Evolutionary conservation across 2,329 filamentous ascomycete species (phyloP), one percentile per base, ranked within the genome.

Genomic region (Penicillium sp.): DNA sequence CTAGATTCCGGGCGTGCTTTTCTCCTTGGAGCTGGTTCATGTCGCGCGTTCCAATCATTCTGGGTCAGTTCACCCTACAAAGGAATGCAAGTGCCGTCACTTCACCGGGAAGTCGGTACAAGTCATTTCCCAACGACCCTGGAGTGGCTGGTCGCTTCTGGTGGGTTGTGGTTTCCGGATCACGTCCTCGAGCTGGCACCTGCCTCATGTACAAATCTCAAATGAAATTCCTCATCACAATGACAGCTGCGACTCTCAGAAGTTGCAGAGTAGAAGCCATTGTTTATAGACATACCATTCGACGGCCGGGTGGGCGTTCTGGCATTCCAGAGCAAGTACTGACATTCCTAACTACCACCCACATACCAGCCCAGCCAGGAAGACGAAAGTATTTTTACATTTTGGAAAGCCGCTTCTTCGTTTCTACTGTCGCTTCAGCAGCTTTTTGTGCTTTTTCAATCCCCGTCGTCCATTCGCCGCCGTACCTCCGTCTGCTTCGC

Each of bases 321-420:
- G 35, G 49, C 56, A 60, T 60, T 59, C 56, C 53, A 5, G 13
- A n/a, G 27, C 33, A 45, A 53, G 46, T 54, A 54, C 45, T 53
- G 46, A 46, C 57, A 60, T 60, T 60, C 57, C 46, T 58, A 43
- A 51, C 38, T 44, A 37, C 39, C 38, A 46, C 35, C 43, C 37
- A 29, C 52, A 52, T 52, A 36, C 47, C 57, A 59, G 54, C 54
- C 54, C 56, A 48, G 25, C 48, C 47, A 49, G 49, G 43, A 40
- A 51, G 49, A 48, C 35, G 37, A 40, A 45, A 41, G 35, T 57
- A 59, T 60, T 50, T 45, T 60, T 56, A 59, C 55, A 47, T 45
- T 50, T 53, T 57, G 18, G 48, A 49, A 18, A 40, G 41, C 18
- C 35, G 12, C 45, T 33, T 47, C 33, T 25, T 34, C 29, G 43